Conservation (phyloP, 345 rosid genomes). For the Noccaea bulbosa region DNA sequence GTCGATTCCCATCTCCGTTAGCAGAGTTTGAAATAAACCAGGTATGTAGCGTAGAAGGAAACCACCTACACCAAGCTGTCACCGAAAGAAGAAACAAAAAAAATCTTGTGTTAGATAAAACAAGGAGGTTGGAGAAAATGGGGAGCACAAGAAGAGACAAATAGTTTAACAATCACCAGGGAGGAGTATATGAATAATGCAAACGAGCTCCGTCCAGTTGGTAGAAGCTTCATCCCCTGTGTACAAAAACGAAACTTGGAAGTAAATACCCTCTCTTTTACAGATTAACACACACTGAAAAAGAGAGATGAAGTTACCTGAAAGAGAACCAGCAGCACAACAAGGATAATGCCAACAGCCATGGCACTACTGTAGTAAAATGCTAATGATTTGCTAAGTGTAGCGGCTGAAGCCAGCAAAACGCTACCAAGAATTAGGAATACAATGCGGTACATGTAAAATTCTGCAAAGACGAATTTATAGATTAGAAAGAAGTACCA, state of each 20-base stretch:
- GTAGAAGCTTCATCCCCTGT: constrained; percentile 96
- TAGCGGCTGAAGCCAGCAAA: constrained; percentile 63
- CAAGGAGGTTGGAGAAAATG: background rate
- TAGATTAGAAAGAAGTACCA: constrained; percentile 18
- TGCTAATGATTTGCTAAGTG: constrained; percentile 72
- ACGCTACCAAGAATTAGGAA: constrained; percentile 67
- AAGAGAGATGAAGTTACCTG: constrained; percentile 57
- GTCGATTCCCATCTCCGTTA: constrained; percentile 76
- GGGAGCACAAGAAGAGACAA: background rate
- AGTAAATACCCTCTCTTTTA: constrained; percentile 5
- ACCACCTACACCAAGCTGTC: constrained; percentile 86
- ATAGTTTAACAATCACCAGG: constrained; percentile 55
- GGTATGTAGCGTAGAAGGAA: constrained; percentile 83
- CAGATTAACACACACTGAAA: background rate
- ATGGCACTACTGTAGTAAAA: constrained; percentile 94
- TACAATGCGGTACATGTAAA: constrained; percentile 62
- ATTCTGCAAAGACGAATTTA: constrained; percentile 52
- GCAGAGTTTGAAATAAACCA: constrained; percentile 57
- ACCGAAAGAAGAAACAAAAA: constrained; percentile 15
- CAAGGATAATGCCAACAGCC: constrained; percentile 89
- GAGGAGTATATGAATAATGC: constrained; percentile 83
- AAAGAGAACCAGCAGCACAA: constrained; percentile 77
- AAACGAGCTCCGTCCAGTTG: constrained; percentile 86
- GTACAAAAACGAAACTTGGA: constrained; percentile 27
- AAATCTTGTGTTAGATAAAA: constrained; percentile 10